Conservation (phyloP, 257 asterid genomes). For the Perilla frutescens region DNA sequence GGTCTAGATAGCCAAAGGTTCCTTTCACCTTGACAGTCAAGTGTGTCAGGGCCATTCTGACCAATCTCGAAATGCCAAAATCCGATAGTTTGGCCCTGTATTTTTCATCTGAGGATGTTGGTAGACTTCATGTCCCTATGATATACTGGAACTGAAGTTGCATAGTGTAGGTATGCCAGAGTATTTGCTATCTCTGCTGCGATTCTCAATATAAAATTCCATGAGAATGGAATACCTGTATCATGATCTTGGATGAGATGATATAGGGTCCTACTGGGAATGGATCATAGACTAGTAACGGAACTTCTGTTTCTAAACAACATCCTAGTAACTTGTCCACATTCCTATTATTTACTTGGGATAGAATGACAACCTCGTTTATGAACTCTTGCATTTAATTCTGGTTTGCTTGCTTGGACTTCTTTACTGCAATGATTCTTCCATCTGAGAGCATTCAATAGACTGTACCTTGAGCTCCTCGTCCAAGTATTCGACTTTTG, state of each 20-base stretch:
- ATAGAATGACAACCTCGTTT: constrained; percentile 45
- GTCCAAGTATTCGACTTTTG: constrained; percentile 44
- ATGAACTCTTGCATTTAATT: constrained; percentile 35
- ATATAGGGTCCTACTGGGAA: constrained; percentile 41
- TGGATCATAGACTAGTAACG: constrained; percentile 43
- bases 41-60: constrained; percentile 37
- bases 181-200: constrained; percentile 42
- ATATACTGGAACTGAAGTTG: constrained; percentile 40
- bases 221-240: constrained; percentile 30
- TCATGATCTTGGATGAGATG: constrained; percentile 36
- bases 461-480: constrained; percentile 50
- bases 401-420: constrained; percentile 30
- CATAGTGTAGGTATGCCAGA: constrained; percentile 45
- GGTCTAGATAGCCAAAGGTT: constrained; percentile 47
- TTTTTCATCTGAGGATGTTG: constrained; percentile 44
- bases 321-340: constrained; percentile 43
- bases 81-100: constrained; percentile 42
- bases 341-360: constrained; percentile 46
- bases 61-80: constrained; percentile 43
- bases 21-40: constrained; percentile 45
- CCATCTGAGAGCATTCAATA: constrained; percentile 49
- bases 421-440: constrained; percentile 41
- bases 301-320: too few relatives aligned
- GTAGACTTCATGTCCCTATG: constrained; percentile 49
- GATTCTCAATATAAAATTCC: constrained; percentile 43